Conservation (phyloP, 352 stramenopile species). For the Phytophthora litchii region DNA sequence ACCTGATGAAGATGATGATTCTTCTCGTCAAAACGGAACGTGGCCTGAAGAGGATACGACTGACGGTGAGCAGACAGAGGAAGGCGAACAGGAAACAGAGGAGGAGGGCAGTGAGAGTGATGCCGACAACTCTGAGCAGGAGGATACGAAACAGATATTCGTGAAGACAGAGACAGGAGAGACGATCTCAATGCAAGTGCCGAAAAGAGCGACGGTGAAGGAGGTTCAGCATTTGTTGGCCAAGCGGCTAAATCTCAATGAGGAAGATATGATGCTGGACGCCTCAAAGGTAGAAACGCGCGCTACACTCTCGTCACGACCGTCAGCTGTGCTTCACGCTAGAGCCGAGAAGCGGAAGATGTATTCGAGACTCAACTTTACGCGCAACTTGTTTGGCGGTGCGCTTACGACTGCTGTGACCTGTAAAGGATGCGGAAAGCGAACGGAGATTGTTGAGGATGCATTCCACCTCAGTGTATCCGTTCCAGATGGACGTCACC, state of each 20-base stretch:
- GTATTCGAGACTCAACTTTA: constrained; percentile 65
- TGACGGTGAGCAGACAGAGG: constrained; percentile 25
- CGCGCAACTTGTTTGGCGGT: constrained; percentile 61
- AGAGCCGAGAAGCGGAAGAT: constrained; percentile 36
- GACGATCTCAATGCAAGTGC: constrained; percentile 65
- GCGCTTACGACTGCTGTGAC: constrained; percentile 57
- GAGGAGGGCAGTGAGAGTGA: constrained; percentile 36
- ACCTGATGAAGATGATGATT: constrained; percentile 29
- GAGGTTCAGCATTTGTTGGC: constrained; percentile 62
- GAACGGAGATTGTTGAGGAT: constrained; percentile 60
- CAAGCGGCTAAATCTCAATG: constrained; percentile 57
- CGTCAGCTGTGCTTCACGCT: constrained; percentile 35
- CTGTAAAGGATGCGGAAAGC: constrained; percentile 53
- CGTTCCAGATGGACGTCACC: constrained; percentile 37
- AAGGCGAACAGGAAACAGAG: constrained; percentile 26
- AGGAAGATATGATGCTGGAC: constrained; percentile 62
- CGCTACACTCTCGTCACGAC: constrained; percentile 31
- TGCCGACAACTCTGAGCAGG: constrained; percentile 24
- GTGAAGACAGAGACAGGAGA: constrained; percentile 67
- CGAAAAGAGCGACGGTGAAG: constrained; percentile 46
- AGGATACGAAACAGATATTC: constrained; percentile 62
- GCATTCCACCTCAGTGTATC: constrained; percentile 69
- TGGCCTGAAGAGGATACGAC: constrained; percentile 30
- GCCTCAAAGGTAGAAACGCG: constrained; percentile 33
- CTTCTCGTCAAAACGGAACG: constrained; percentile 22